Evolutionary conservation across 2,329 filamentous ascomycete species (phyloP).

Genomic region (Fusarium fujikuroi): DNA sequence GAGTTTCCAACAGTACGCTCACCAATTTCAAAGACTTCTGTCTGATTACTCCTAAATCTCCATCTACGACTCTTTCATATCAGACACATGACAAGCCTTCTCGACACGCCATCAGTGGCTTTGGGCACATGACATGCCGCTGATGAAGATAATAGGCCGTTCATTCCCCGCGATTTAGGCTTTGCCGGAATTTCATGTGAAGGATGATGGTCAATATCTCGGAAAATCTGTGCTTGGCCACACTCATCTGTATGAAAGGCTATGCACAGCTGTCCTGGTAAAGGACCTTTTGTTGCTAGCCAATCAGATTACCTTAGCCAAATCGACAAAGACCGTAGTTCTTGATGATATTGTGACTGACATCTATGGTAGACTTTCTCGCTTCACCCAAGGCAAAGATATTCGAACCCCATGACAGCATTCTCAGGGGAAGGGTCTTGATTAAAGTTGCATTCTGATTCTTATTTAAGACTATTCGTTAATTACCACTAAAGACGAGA

Average conservation of each 20-base stretch:
- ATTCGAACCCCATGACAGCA: not conserved
- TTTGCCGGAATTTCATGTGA: not conserved
- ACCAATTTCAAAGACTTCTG: too few relatives aligned
- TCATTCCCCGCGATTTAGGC: not conserved
- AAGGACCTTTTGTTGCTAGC: not conserved
- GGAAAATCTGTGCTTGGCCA: not conserved
- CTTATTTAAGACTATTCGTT: not conserved
- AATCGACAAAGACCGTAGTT: not conserved
- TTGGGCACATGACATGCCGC: not conserved
- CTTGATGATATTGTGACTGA: not conserved
- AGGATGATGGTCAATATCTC: not conserved
- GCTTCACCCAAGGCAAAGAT: not conserved
- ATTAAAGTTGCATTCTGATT: not conserved
- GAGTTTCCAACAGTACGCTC: too few relatives aligned
- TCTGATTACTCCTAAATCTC: too few relatives aligned
- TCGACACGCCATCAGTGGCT: not conserved
- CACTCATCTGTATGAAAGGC: not conserved
- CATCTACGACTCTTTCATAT: too few relatives aligned
- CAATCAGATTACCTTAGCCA: not conserved
- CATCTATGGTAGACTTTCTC: not conserved
- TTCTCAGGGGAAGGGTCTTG: not conserved
- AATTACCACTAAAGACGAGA: not conserved
- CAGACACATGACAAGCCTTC: too few relatives aligned
- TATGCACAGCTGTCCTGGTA: not conserved
- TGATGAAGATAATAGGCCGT: not conserved